Evolutionary conservation across 2,329 filamentous ascomycete species (phyloP).

Genomic region (Bipolaris victoriae): DNA sequence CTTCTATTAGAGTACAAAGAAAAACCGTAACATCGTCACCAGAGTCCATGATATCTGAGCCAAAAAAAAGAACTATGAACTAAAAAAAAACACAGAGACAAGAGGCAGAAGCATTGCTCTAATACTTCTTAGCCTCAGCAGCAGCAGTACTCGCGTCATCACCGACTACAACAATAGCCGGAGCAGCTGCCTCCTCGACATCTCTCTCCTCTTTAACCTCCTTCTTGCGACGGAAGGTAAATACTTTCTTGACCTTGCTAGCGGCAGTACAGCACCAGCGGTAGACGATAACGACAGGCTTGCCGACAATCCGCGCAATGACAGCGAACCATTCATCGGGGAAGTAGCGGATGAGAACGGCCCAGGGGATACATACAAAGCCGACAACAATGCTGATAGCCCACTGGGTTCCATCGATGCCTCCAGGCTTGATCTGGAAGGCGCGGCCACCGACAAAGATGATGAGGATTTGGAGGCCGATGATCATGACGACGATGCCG

Average conservation of each 20-base stretch:
- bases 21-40: no score
- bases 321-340: slow-evolving; percentile 53
- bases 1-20: no score
- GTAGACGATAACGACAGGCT: slow-evolving; percentile 32
- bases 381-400: slow-evolving; percentile 60
- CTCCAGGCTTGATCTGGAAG: slow-evolving; percentile 58
- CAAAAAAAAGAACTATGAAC: no score
- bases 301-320: slow-evolving; percentile 29
- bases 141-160: slow-evolving; percentile 8
- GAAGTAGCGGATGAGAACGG: slow-evolving; percentile 58
- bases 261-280: slow-evolving; percentile 17
- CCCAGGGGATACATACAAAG: slow-evolving; percentile 60
- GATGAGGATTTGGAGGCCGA: slow-evolving; percentile 64
- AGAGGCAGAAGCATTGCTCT: no score
- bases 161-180: slow-evolving; percentile 26
- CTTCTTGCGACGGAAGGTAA: slow-evolving; percentile 23
- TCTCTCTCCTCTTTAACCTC: slow-evolving; percentile 21
- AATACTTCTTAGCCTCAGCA: slow-evolving; percentile 5
- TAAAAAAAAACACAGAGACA: no score
- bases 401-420: slow-evolving; percentile 64
- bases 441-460: slow-evolving; percentile 63
- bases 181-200: slow-evolving; percentile 22
- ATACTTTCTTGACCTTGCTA: slow-evolving; percentile 21
- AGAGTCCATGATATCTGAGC: no score
- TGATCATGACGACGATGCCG: slow-evolving; percentile 62